These are phyloP conservation scores for Melampsora medusae DNA, from an alignment of 1,284 basidiomycete genomes.

Conservation along the genomic window DNA sequence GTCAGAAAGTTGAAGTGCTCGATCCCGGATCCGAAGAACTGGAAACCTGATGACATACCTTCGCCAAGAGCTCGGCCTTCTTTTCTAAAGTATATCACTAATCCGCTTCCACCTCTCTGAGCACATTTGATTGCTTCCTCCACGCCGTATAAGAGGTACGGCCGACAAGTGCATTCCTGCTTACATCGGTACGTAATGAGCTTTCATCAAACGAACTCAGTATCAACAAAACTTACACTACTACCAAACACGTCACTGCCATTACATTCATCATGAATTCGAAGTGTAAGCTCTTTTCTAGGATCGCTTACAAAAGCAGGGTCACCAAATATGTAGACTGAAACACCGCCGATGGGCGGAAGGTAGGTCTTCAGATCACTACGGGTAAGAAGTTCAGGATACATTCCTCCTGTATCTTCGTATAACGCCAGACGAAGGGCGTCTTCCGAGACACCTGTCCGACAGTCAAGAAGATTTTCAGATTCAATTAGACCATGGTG, in stretches of 20 bases:
- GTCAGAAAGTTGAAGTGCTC: too few species aligned
- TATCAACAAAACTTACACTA: background rate
- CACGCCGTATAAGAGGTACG: conserved; percentile 87
- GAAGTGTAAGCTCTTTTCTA: conserved; percentile 79
- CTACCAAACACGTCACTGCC: conserved; percentile 56
- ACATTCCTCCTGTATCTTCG: conserved; percentile 93
- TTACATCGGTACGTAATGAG: background rate
- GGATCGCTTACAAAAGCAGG: conserved; percentile 74
- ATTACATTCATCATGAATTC: conserved; percentile 88
- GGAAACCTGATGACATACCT: conserved; percentile 52
- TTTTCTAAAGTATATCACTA: conserved; percentile 91
- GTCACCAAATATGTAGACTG: conserved; percentile 88
- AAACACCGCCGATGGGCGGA: conserved; percentile 86
- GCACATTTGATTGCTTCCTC: conserved; percentile 83
- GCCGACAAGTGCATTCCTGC: conserved; percentile 53
- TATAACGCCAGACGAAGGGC: conserved; percentile 83
- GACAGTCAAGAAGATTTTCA: too few species aligned
- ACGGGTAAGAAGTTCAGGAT: conserved; percentile 89
- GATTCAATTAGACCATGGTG: too few species aligned
- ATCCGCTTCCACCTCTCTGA: conserved; percentile 84
- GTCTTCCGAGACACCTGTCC: conserved; percentile 63
- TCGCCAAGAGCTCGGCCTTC: conserved; percentile 89
- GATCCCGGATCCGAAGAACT: too few species aligned
- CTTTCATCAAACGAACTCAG: too few species aligned
- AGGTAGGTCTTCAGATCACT: conserved; percentile 93